Evolutionary conservation across 73 alveolate species (phyloP).

Genomic region (Durusdinium trenchii): DNA sequence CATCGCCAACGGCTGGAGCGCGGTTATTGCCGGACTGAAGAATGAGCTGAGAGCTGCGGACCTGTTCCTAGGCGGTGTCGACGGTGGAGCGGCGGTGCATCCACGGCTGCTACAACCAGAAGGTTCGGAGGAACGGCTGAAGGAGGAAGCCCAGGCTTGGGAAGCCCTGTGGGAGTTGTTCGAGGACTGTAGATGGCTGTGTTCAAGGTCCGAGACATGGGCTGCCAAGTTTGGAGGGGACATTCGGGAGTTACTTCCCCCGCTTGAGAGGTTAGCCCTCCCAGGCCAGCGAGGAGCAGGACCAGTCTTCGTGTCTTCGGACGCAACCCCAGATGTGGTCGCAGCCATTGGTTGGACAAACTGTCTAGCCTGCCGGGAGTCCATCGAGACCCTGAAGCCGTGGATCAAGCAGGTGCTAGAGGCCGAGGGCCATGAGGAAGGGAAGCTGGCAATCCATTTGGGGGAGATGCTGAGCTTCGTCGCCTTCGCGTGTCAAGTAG

Average conservation of each 20-base stretch:
- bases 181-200: neutral
- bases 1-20: neutral
- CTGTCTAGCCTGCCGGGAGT: neutral
- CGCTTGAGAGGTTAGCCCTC: neutral
- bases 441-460: neutral
- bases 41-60: neutral
- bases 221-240: neutral
- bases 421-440: neutral
- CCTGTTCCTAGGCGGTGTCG: neutral
- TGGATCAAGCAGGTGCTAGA: neutral
- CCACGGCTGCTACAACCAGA: too few relatives aligned
- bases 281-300: neutral
- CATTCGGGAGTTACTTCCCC: neutral
- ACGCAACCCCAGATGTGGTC: neutral
- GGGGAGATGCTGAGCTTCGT: neutral
- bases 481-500: slow-evolving; percentile 7
- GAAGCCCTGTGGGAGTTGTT: slow-evolving; percentile 25
- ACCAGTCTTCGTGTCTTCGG: slow-evolving; percentile 9
- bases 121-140: neutral
- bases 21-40: neutral
- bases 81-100: neutral
- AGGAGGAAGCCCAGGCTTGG: neutral
- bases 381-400: neutral
- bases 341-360: slow-evolving; percentile 53
- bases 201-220: slow-evolving; percentile 9